Evolutionary conservation across 495 filamentous ascomycete species (phyloP).

Genomic region (Sporormia fimetaria): DNA sequence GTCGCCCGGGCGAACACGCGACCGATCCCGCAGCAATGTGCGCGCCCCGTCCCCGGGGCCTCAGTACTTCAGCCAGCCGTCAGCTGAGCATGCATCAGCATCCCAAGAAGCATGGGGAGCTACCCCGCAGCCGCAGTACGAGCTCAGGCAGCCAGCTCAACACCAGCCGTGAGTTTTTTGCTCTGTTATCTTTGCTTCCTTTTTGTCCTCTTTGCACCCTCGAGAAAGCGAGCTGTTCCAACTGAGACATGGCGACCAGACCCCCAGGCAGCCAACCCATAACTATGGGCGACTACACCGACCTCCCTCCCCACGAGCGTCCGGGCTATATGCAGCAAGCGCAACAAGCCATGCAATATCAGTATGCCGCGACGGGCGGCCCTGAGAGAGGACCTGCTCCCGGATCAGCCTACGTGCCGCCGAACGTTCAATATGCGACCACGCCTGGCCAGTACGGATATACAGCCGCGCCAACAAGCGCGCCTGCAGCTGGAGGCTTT

Average conservation of each 20-base stretch:
- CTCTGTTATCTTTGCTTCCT: not conserved
- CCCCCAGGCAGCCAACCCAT: constrained; percentile 13
- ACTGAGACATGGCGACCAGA: constrained; percentile 20
- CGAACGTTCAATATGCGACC: constrained; percentile 14
- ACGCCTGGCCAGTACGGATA: constrained; percentile 10
- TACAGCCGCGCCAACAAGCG: constrained; percentile 10
- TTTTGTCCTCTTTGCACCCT: not conserved
- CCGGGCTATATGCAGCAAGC: constrained; percentile 28
- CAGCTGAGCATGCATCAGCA: constrained; percentile 13
- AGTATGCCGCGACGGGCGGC: constrained; percentile 9
- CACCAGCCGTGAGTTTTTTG: constrained; percentile 12
- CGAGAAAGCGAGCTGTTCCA: not conserved
- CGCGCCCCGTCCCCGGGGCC: constrained; percentile 23
- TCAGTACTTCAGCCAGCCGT: constrained; percentile 14
- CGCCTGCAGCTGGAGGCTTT: constrained; percentile 15
- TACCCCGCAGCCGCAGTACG: constrained; percentile 20
- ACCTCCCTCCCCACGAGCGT: constrained; percentile 31
- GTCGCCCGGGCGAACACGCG: constrained; percentile 18
- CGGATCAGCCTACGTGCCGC: not conserved
- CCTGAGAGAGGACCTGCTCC: no score
- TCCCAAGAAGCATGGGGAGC: no score
- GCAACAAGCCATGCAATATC: constrained; percentile 16
- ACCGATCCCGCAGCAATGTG: constrained; percentile 24
- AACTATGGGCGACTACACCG: constrained; percentile 30
- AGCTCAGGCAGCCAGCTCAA: constrained; percentile 24